Evolutionary conservation across 2,329 filamentous ascomycete species (phyloP), one percentile per base, ranked within the genome.

Genomic region (Scytalidium lignicola): DNA sequence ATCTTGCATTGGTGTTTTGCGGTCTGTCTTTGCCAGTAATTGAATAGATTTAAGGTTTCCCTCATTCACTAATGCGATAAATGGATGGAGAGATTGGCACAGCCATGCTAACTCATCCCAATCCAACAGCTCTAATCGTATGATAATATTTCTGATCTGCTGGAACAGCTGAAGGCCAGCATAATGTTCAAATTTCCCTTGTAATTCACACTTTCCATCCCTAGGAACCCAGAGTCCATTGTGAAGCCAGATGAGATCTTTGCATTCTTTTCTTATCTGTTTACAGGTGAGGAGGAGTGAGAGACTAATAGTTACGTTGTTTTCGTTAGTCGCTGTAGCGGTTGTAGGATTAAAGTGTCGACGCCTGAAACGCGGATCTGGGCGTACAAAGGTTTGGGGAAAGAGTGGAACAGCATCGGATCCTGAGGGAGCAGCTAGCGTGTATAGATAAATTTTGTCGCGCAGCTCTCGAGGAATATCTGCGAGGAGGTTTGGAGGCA

Each of bases 401-500:
- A 37, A 37, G 15, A 37, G 7, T 13, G 32, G 32, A 4, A 37
- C 15, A 37, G 8, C 12, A 13, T n/a, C n/a, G 15, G n/a, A 7
- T 13, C 15, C 46, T 15, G 42, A 26, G 5, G 41, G 26, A 12
- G 47, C 40, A 8, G 49, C 23, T 29, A 52, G 48, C 26, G 51
- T 43, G 19, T 44, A 28, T 6, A 18, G 7, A 43, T 54, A 56
- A 17, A 56, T 56, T 21, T 51, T 41, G 22, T 56, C 48, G 17
- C 54, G 52, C 4, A 56, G 10, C 48, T 56, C 54, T 43, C 46
- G 52, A 5, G 54, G 52, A 2, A 56, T 45, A n/a, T 29, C 29
- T 13, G 32, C 15, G 17, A 56, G 45, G 50, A 56, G 49, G 17
- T 21, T 8, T 13, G 37, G 45, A n/a, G 50, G 45, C 52, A 55